Evolutionary conservation across 2,329 filamentous ascomycete genomes (phyloP).

Genomic region (Aspergillus sp.): DNA sequence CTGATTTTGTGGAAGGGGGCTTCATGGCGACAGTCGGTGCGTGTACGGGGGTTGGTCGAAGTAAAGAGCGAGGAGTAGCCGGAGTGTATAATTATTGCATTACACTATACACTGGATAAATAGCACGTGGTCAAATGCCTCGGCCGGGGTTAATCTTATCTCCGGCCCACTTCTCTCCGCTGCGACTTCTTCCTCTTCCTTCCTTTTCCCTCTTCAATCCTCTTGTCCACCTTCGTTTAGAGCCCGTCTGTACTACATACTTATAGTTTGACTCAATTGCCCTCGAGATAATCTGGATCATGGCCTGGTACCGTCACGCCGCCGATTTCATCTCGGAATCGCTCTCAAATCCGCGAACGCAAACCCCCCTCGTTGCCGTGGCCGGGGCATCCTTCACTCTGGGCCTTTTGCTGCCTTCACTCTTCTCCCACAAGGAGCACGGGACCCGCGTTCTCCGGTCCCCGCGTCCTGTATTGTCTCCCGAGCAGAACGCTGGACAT

Average conservation of each 20-base stretch:
- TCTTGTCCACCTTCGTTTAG: no score
- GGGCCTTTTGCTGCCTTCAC: constrained; percentile 21
- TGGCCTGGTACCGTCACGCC: constrained; percentile 27
- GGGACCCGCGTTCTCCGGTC: constrained; percentile 21
- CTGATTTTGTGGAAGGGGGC: not conserved
- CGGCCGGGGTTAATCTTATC: no score
- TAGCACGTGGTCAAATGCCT: no score
- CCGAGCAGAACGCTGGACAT: constrained; percentile 30
- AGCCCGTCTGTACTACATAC: no score
- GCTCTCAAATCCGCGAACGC: constrained; percentile 18
- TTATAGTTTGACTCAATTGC: no score
- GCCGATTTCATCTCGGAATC: constrained; percentile 25
- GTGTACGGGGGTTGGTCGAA: not conserved
- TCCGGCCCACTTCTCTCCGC: no score
- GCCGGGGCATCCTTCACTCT: constrained; percentile 28
- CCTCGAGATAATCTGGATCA: no score
- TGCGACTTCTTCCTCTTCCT: no score
- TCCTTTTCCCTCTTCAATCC: no score
- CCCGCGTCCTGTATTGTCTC: constrained; percentile 27
- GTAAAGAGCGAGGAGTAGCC: not conserved
- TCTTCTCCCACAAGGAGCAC: constrained; percentile 12
- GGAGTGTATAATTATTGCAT: no score
- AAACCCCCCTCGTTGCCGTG: constrained; percentile 25
- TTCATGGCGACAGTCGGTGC: not conserved
- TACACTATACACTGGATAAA: no score